Percentiles rank a stretch among this genome's conserved stretches.
phyloP scores from a whole-genome alignment of 208 protist genomes.

The Crithidia mellificae region DNA sequence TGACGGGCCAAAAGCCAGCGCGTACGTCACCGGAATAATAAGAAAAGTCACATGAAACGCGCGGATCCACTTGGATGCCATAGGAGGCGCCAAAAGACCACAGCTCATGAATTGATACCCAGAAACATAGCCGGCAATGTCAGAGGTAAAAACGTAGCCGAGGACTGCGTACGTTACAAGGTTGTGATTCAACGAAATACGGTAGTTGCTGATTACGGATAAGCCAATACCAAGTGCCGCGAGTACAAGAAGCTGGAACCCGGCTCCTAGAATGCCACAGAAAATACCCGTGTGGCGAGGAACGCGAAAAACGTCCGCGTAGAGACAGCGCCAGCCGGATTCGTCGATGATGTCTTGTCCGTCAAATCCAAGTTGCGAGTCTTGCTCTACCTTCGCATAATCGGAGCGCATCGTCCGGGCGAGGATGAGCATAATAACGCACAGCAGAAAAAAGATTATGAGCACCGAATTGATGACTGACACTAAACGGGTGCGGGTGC shows the following conservation, averaged over 20 bases:
- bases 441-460: conserved; percentile 89
- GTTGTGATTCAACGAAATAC: conserved; percentile 24
- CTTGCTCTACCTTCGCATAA: conserved; percentile 72
- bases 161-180: conserved; percentile 23
- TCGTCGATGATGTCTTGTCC: conserved; percentile 78
- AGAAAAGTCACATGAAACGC: conserved; percentile 29
- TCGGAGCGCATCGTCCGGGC: conserved; percentile 86
- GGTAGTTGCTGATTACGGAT: conserved; percentile 20
- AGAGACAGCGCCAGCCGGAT: conserved; percentile 96
- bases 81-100: conserved; percentile 22
- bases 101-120: conserved; percentile 36
- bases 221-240: conserved; percentile 27
- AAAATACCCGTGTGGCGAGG: conserved; percentile 75
- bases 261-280: conserved; percentile 78
- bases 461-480: conserved; percentile 94
- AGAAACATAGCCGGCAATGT: conserved; percentile 26
- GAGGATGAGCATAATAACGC: conserved; percentile 91
- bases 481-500: conserved; percentile 87
- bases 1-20: conserved; percentile 3
- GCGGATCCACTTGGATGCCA: conserved; percentile 34
- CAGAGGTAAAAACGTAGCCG: conserved; percentile 23
- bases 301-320: conserved; percentile 95
- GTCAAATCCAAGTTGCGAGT: conserved; percentile 47
- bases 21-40: conserved; percentile 18
- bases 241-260: conserved; percentile 50